A percentile compares a stretch with the other conserved stretches of the same genome.
Evolutionary conservation across 2,329 filamentous ascomycete genomes (phyloP).

Genomic region (Penicillium sp.): DNA sequence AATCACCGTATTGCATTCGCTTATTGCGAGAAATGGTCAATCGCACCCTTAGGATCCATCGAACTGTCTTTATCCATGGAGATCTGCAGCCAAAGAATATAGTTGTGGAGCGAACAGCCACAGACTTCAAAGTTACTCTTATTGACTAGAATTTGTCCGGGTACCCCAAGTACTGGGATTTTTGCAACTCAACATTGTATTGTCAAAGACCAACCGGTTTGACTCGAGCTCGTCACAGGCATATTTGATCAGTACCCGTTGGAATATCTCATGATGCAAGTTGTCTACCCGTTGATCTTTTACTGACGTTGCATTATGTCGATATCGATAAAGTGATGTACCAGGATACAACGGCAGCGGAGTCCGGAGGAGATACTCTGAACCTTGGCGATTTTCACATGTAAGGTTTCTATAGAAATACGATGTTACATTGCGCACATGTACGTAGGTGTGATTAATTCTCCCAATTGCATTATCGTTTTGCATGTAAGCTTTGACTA

Average conservation of each 20-base stretch:
- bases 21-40: constrained; percentile 13
- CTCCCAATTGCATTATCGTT: not conserved
- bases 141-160: constrained; percentile 5
- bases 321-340: no score
- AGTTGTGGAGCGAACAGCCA: not conserved
- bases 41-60: constrained; percentile 10
- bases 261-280: not conserved
- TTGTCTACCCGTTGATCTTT: constrained; percentile 6
- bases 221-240: not conserved
- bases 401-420: not conserved
- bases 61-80: constrained; percentile 2
- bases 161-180: not conserved
- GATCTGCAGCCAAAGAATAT: constrained; percentile 2
- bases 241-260: not conserved
- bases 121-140: constrained; percentile 2
- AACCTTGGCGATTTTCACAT: not conserved
- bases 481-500: not conserved
- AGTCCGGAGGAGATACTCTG: no score
- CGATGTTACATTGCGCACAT: not conserved
- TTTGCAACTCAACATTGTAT: constrained; percentile 2
- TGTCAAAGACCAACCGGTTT: constrained; percentile 1
- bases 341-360: no score
- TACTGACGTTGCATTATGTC: not conserved
- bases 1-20: constrained; percentile 15
- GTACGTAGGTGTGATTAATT: not conserved